Evolutionary conservation across 2,329 filamentous ascomycete species (phyloP), one percentile per base, ranked within the genome.

Genomic region (Aureobasidium sp.): DNA sequence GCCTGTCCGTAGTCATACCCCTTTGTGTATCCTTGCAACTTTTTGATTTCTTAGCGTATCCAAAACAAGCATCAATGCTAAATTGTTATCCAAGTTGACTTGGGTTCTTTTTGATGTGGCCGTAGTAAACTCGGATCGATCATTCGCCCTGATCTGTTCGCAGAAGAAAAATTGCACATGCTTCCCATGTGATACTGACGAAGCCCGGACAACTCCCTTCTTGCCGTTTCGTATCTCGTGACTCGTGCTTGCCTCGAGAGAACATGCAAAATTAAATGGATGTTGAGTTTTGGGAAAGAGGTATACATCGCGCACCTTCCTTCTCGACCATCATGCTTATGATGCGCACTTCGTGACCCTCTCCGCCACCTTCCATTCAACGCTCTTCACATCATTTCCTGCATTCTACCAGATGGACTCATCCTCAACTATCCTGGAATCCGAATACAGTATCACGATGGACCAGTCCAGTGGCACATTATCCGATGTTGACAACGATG

Each of bases 401-500:
- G 15, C 15, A 14, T 17, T 39, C 9, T 31, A 19, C 7, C 7
- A 39, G 19, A 54, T 54, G 50, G 24, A 42, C 24, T 42, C 15
- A 11, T 53, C 49, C 5, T 53, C 33, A 5, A 35, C 35, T n/a
- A 35, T 24, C 7, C 24, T 57, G 40, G 29, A 24, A 15, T 33
- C 39, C 11, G 33, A 48, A 2, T 11, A 19, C 19, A 14, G 15
- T 19, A 5, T 29, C 2, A 19, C 3, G 9, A 39, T 19, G 42
- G 22, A 17, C 9, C n/a, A 35, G 1, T n/a, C 31, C 8, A 57
- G 39, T n/a, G 29, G 35, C 12, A 39, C 19, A 14, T 27, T 14
- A 4, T 44, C 40, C 9, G 29, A 47, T 27, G 58, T 42, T 6
- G 47, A 53, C 19, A 65, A 69, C 8, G 63, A 65, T 24, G 73